Evolutionary conservation across 2,329 filamentous ascomycete genomes (phyloP), one percentile per base, ranked within the genome.

Genomic region (Epichloe elymi): DNA sequence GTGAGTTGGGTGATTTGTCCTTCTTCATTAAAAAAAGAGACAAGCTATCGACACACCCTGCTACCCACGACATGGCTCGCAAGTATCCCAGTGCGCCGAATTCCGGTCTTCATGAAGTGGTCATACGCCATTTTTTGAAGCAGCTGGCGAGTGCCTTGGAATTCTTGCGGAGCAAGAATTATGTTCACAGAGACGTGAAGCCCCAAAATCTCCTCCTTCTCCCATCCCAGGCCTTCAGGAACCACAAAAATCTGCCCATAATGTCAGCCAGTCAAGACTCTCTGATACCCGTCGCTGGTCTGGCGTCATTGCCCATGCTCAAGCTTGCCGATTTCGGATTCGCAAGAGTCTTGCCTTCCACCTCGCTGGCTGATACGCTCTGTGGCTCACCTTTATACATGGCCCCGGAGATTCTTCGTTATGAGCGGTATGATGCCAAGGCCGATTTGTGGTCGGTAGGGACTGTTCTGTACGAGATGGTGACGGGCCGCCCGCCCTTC

Each of bases 281-380:
- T 0, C 74, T 93, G 51, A 85, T 88, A 43, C 89, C 91, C 4
- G 79, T 84, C 26, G 83, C 84, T 26, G 93, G 93, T 7, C 72
- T 98, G 33, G 76, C 80, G 49, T 93, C 89, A 17, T 70, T 98
- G 41, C 93, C 93, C 4, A 94, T 97, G 85, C 79, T 98, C 54
- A 98, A 98, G 71, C 83, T 98, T 59, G 93, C 93, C 52, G 93
- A 98, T 70, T 98, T 98, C 63, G 93, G 93, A n/a, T 98, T 98
- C 65, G 93, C 93, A 51, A 83, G 93, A 51, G 88, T 94, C 51
- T 72, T 98, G 46, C 91, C 93, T 2, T 83, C 87, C 7, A 95
- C 91, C 0, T 91, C 90, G 5, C 76, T 98, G 56, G 93, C 93
- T 11, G 93, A 98, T 66, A 98, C 93, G 0, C 79, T 98, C 0